Evolutionary conservation across 1,284 basidiomycete genomes (phyloP).

Genomic region (Cystobasidium sp.): DNA sequence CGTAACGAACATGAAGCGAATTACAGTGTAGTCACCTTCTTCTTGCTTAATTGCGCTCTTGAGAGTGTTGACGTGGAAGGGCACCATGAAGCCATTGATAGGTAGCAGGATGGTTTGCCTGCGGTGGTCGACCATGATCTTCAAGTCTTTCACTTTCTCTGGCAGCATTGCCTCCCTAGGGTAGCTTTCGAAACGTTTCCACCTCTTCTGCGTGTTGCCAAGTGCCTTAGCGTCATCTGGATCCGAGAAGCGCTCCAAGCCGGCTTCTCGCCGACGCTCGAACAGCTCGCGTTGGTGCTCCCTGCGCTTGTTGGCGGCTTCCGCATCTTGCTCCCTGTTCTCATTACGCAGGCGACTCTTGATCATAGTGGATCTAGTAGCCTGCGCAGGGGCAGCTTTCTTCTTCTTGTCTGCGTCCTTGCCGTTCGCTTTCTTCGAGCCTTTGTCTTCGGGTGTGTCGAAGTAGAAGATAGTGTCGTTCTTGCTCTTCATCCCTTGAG

Average conservation of each 20-base stretch:
- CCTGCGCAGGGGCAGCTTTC: conserved; percentile 35
- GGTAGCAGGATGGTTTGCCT: conserved; percentile 88
- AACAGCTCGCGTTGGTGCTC: conserved; percentile 90
- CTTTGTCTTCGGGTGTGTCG: conserved; percentile 58
- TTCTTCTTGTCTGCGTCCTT: conserved; percentile 54
- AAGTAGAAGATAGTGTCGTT: conserved; percentile 89
- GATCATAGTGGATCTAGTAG: conserved; percentile 46
- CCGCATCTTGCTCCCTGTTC: conserved; percentile 74
- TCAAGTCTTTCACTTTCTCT: conserved; percentile 71
- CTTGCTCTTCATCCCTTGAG: conserved; percentile 77
- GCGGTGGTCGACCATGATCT: conserved; percentile 91
- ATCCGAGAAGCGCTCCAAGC: conserved; percentile 80
- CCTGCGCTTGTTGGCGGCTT: conserved; percentile 70
- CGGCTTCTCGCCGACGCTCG: conserved; percentile 75
- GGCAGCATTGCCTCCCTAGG: conserved; percentile 91
- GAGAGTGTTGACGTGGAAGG: conserved; percentile 98
- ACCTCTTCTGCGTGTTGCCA: conserved; percentile 70
- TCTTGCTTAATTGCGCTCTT: conserved; percentile 98
- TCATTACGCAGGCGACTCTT: conserved; percentile 77
- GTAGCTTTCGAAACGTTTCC: conserved; percentile 97
- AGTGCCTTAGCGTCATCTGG: conserved; percentile 63
- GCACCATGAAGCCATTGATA: conserved; percentile 92
- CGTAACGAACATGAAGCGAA: conserved; percentile 98
- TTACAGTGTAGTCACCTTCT: conserved; percentile 90
- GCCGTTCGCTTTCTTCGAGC: conserved; percentile 68